Conservation (phyloP, 2,329 filamentous ascomycete species). For the Diaporthe ampelina region DNA sequence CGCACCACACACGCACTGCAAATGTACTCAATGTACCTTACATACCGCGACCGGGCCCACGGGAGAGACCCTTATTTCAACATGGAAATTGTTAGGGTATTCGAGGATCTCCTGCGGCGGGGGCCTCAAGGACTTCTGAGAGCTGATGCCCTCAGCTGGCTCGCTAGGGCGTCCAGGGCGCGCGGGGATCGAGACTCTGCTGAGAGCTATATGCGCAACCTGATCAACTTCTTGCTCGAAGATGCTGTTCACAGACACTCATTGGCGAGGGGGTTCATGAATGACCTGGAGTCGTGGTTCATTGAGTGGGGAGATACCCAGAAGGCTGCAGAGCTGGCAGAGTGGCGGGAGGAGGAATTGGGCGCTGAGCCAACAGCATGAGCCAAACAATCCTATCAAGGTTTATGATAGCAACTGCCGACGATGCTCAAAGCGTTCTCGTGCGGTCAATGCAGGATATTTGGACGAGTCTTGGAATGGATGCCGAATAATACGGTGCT, state of each 20-base stretch:
- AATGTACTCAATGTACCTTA: conserved; percentile 31
- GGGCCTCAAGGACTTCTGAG: background rate
- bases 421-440: too few species aligned
- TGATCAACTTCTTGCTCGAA: conserved; percentile 14
- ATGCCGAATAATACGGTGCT: background rate
- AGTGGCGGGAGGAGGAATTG: conserved; percentile 6
- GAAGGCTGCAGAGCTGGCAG: conserved; percentile 28
- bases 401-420: background rate
- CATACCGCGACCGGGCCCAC: conserved; percentile 8
- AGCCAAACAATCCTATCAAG: background rate
- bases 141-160: conserved; percentile 26
- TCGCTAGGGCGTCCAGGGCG: conserved; percentile 5
- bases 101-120: conserved; percentile 11
- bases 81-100: background rate
- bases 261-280: background rate
- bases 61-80: conserved; percentile 28
- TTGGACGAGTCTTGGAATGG: background rate
- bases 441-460: background rate
- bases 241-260: background rate
- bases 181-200: conserved; percentile 9
- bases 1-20: conserved; percentile 29
- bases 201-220: conserved; percentile 34
- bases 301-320: conserved; percentile 10
- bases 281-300: conserved; percentile 31
- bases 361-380: background rate